A percentile compares a stretch with the other conserved stretches of the same genome.
These are phyloP conservation scores for Ligustrum vulgare DNA, from an alignment of 257 asterid genomes.

Conservation along the genomic window DNA sequence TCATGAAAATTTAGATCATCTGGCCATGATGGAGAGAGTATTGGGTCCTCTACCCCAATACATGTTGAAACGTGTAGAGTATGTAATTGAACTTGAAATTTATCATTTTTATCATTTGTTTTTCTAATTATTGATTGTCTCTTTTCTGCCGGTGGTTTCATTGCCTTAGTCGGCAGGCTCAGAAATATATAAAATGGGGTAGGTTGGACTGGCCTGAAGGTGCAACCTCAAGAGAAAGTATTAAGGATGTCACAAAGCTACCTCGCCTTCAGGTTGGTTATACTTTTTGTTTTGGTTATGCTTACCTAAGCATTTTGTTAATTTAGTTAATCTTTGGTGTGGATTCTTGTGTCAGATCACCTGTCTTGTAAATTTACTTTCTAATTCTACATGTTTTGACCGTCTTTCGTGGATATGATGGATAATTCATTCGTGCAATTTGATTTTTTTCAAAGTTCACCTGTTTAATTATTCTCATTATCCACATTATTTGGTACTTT, in stretches of 20 bases:
- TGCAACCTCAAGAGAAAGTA: slow-evolving; percentile 53
- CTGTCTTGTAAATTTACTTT: no score
- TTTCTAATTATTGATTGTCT: not conserved
- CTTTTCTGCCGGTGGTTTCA: not conserved
- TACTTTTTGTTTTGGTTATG: not conserved
- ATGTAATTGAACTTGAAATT: slow-evolving; percentile 8
- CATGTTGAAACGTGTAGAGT: slow-evolving; percentile 52
- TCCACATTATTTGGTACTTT: no score
- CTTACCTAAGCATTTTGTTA: not conserved
- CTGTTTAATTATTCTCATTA: no score
- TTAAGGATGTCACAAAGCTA: slow-evolving; percentile 44
- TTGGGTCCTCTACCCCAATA: slow-evolving; percentile 48
- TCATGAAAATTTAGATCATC: slow-evolving; percentile 52
- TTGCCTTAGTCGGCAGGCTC: slow-evolving; percentile 47
- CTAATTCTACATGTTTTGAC: no score
- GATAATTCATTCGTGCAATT: no score
- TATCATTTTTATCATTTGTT: slow-evolving; percentile 1
- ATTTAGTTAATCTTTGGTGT: no score
- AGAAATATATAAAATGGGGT: slow-evolving; percentile 50
- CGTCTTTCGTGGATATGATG: no score
- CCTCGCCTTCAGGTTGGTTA: slow-evolving; percentile 52
- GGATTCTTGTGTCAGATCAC: no score
- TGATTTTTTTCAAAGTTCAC: no score
- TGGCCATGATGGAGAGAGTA: slow-evolving; percentile 61
- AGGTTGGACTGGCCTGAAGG: slow-evolving; percentile 61